These are phyloP conservation scores for Trypanosoma brucei DNA, from an alignment of 208 protist species.

Conservation along the genomic window DNA sequence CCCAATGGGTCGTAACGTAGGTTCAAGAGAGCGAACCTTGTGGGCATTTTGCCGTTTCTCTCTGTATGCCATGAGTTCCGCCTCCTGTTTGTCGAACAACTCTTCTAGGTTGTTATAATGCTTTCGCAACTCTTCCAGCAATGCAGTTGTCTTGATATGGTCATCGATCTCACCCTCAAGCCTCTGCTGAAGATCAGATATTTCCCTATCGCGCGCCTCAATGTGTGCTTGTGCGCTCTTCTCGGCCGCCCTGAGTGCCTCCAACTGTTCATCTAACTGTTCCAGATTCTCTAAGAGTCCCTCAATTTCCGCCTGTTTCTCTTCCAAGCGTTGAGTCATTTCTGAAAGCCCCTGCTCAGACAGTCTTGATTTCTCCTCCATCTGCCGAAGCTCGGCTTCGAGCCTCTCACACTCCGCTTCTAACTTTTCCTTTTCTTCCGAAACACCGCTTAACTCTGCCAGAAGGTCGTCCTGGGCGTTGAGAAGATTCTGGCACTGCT, in stretches of 20 bases:
- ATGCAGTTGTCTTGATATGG: conserved; percentile 2
- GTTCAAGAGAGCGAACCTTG: conserved; percentile 17
- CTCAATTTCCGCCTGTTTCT: conserved; percentile 10
- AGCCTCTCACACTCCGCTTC: conserved; percentile 15
- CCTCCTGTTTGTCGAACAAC: conserved; percentile 2
- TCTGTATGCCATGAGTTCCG: conserved; percentile 22
- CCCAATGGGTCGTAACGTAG: conserved; percentile 17
- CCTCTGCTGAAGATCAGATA: conserved; percentile 15
- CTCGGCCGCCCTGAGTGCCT: conserved; percentile 15
- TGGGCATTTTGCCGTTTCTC: conserved; percentile 22
- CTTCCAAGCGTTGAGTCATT: conserved; percentile 1
- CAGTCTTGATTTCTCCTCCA: conserved; percentile 7
- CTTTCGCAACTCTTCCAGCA: conserved; percentile 6
- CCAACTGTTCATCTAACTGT: conserved; percentile 6
- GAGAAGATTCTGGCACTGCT: conserved; percentile 12
- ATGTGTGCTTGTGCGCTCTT: conserved; percentile 15
- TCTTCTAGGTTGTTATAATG: not conserved
- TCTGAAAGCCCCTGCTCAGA: conserved; percentile 1
- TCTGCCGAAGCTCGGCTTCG: conserved; percentile 10
- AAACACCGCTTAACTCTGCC: not conserved
- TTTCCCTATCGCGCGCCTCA: conserved; percentile 21
- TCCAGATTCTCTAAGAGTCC: conserved; percentile 10
- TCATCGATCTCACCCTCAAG: conserved; percentile 12
- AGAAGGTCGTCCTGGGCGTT: conserved; percentile 6
- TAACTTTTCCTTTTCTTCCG: conserved; percentile 9